Conservation (phyloP, 495 filamentous ascomycete species). For the Penicillium pulvis region DNA sequence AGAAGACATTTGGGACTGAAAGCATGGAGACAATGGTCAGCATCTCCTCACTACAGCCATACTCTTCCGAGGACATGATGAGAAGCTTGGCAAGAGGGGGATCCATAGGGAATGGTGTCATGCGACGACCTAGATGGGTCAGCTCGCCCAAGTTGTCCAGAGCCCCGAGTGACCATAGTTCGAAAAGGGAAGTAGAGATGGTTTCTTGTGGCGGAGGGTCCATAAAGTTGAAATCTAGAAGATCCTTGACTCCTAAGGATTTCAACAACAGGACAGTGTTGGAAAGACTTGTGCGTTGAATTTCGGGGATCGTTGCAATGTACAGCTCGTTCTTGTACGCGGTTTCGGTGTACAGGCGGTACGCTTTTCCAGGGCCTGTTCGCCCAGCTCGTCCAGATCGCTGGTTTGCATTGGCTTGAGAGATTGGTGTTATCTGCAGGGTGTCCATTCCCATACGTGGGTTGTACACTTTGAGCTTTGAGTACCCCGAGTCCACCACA, state of each 20-base stretch:
- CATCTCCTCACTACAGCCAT: constrained; percentile 96
- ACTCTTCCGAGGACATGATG: constrained; percentile 81
- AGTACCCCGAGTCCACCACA: constrained; percentile 94
- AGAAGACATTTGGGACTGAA: constrained; percentile 94
- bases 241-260: constrained; percentile 88
- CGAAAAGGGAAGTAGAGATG: constrained; percentile 95
- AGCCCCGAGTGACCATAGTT: constrained; percentile 95
- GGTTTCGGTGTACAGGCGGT: constrained; percentile 89
- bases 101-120: constrained; percentile 98
- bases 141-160: constrained; percentile 92
- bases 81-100: constrained; percentile 91
- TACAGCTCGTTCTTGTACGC: constrained; percentile 98
- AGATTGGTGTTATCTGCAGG: constrained; percentile 96
- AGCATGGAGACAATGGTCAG: constrained; percentile 98
- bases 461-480: constrained; percentile 98
- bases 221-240: constrained; percentile 99
- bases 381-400: constrained; percentile 91
- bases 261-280: constrained; percentile 96
- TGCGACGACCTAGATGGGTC: constrained; percentile 81
- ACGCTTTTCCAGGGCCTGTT: constrained; percentile 95
- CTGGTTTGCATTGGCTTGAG: constrained; percentile 93
- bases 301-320: constrained; percentile 96
- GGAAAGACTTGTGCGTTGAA: constrained; percentile 92
- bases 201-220: constrained; percentile 98
- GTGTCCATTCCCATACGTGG: constrained; percentile 99